Evolutionary conservation across 2,329 filamentous ascomycete species (phyloP), one percentile per base, ranked within the genome.

Genomic region (Bipolaris victoriae): DNA sequence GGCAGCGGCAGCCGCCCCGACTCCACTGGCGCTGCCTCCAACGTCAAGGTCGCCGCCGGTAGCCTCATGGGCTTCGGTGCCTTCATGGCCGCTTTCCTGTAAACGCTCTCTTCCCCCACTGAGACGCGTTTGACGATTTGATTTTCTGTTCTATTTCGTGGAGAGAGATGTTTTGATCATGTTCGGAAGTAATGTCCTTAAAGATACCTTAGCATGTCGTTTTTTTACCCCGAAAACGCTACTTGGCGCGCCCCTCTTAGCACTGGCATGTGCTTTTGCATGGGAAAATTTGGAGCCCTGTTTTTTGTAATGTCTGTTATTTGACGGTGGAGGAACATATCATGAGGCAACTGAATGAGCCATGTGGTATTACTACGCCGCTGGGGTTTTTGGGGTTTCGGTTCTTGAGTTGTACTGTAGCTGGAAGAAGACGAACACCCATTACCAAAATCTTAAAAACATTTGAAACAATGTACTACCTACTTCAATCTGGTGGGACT

Each of bases 11-110:
- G 5, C 29, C 26, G 43, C 26, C n/a, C 43, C n/a, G 9, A 13
- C 43, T 20, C 26, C n/a, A 54, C 62, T 16, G 70, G 68, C 48
- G 70, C 70, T 51, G 71, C 70, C 39, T 65, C 70, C 54, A 71
- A 69, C 56, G 66, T 74, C 59, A 62, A 67, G 60, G 68, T 59
- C 47, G 65, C 69, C 18, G 71, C 71, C 33, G 73, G 71, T 47
- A 61, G 66, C 49, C 46, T 76, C 41, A 58, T 74, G 39, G 74
- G 74, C 55, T 67, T 73, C 46, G 74, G 72, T 69, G 72, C 72
- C 16, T 65, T 76, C 61, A 57, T 76, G 33, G 74, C 72, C 57
- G 71, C 69, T 39, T 73, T 76, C 68, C 72, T 76, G 69, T 76
- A 75, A 69, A 60, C 15, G n/a, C 6, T 11, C 29, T 31, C 11